These are phyloP conservation scores for Gentiana straminea DNA, from an alignment of 257 asterid species.

Conservation along the genomic window DNA sequence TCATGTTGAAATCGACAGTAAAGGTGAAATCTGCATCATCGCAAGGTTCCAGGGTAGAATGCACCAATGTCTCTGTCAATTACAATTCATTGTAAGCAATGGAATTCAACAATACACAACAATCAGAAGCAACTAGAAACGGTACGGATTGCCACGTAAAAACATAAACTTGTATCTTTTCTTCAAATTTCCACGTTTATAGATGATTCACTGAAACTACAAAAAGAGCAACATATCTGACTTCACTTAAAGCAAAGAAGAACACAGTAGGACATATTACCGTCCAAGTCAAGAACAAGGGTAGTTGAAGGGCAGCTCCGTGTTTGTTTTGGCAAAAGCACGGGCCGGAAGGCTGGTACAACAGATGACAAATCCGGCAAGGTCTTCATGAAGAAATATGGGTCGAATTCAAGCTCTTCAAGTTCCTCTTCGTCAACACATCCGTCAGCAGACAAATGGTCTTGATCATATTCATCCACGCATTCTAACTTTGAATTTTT, in stretches of 20 bases:
- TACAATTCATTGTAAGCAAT: constrained; percentile 6
- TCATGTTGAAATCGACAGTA: constrained; percentile 67
- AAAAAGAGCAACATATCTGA: neutral
- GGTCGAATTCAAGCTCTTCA: constrained; percentile 88
- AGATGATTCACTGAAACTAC: neutral
- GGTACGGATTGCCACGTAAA: neutral
- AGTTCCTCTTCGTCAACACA: constrained; percentile 54
- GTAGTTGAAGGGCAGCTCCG: constrained; percentile 95
- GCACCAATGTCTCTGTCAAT: constrained; percentile 98
- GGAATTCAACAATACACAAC: no score
- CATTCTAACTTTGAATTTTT: constrained; percentile 70
- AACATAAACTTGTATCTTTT: neutral
- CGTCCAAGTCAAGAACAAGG: constrained; percentile 92
- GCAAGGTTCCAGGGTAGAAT: constrained; percentile 87
- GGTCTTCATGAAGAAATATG: constrained; percentile 79
- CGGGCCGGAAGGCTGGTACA: constrained; percentile 76
- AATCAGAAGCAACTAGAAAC: neutral
- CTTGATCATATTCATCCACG: constrained; percentile 67
- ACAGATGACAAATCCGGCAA: constrained; percentile 75
- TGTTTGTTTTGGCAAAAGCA: constrained; percentile 78
- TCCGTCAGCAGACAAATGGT: constrained; percentile 46
- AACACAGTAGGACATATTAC: constrained; percentile 27
- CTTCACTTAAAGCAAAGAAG: neutral
- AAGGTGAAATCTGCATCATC: constrained; percentile 83
- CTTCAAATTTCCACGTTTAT: neutral